Evolutionary conservation across 495 filamentous ascomycete genomes (phyloP).

Genomic region (Aspergillus ostianus): DNA sequence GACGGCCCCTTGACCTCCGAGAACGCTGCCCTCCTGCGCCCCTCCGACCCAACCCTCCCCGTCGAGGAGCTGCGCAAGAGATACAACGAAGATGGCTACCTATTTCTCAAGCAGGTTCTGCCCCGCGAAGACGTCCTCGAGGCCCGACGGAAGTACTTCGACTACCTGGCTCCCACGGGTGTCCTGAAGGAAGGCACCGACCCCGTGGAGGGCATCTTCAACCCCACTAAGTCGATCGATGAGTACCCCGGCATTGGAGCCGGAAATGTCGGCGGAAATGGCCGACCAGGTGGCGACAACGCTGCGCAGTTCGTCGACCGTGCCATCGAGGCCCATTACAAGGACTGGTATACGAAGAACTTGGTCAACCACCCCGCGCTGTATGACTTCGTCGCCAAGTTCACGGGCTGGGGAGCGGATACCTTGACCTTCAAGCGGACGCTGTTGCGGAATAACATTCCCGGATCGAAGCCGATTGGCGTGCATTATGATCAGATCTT

Average conservation of each 20-base stretch:
- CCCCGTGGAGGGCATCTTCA: slow-evolving; percentile 52
- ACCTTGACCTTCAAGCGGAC: slow-evolving; percentile 48
- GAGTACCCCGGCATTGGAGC: slow-evolving; percentile 59
- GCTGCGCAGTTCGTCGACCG: slow-evolving; percentile 52
- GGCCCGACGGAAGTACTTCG: slow-evolving; percentile 57
- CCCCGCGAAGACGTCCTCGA: slow-evolving; percentile 56
- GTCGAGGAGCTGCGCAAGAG: slow-evolving; percentile 49
- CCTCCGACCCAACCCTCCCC: slow-evolving; percentile 36
- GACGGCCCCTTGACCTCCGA: slow-evolving; percentile 53
- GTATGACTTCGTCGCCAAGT: slow-evolving; percentile 48
- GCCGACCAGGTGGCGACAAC: slow-evolving; percentile 42
- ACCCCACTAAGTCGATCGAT: slow-evolving; percentile 42
- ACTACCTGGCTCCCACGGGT: slow-evolving; percentile 50
- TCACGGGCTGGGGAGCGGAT: slow-evolving; percentile 54
- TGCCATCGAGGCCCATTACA: slow-evolving; percentile 54
- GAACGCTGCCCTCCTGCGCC: slow-evolving; percentile 43
- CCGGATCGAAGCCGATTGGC: slow-evolving; percentile 56
- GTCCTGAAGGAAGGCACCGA: slow-evolving; percentile 48
- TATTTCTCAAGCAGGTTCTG: slow-evolving; percentile 58
- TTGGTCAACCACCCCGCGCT: slow-evolving; percentile 56
- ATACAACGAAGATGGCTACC: slow-evolving; percentile 57
- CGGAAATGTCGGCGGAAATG: slow-evolving; percentile 49
- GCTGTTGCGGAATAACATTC: slow-evolving; percentile 58
- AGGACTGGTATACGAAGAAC: slow-evolving; percentile 56
- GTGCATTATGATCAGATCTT: slow-evolving; percentile 70